phyloP scores from a whole-genome alignment of 208 protist species.

The Herpetomonas tarakana region DNA sequence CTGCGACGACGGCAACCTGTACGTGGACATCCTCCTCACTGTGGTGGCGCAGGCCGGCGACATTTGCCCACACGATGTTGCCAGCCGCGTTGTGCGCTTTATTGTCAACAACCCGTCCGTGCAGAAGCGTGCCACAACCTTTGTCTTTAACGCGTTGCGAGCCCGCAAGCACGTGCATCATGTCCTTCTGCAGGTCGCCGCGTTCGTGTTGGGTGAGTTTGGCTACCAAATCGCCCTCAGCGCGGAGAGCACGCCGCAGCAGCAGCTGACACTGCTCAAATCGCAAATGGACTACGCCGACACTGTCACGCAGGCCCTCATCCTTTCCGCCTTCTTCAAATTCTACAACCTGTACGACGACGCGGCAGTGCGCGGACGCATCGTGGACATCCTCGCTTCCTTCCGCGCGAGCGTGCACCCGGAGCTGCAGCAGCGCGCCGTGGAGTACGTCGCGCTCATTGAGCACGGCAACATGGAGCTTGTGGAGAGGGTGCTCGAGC shows the following conservation, averaged over 20 bases:
- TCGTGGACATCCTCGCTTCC: constrained; percentile 70
- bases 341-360: constrained; percentile 94
- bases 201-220: constrained; percentile 97
- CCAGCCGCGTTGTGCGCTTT: constrained; percentile 92
- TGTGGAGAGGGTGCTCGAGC: constrained; percentile 65
- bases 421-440: constrained; percentile 97
- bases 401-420: constrained; percentile 80
- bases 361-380: constrained; percentile 56
- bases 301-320: constrained; percentile 76
- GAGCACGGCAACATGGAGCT: constrained; percentile 54
- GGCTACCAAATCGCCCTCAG: constrained; percentile 96
- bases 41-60: constrained; percentile 96
- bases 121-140: constrained; percentile 94
- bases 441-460: constrained; percentile 93
- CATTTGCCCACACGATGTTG: constrained; percentile 92
- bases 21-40: constrained; percentile 96
- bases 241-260: constrained; percentile 57
- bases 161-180: constrained; percentile 35
- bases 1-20: constrained; percentile 84
- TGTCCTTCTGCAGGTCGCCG: constrained; percentile 63
- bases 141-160: constrained; percentile 51
- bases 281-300: constrained; percentile 64
- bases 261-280: constrained; percentile 88
- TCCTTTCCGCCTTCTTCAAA: constrained; percentile 96
- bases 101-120: constrained; percentile 95